A percentile compares a stretch with the other conserved stretches of the same genome.
Conservation (phyloP, 2,329 filamentous ascomycete species). For the Cladosporium velox region DNA sequence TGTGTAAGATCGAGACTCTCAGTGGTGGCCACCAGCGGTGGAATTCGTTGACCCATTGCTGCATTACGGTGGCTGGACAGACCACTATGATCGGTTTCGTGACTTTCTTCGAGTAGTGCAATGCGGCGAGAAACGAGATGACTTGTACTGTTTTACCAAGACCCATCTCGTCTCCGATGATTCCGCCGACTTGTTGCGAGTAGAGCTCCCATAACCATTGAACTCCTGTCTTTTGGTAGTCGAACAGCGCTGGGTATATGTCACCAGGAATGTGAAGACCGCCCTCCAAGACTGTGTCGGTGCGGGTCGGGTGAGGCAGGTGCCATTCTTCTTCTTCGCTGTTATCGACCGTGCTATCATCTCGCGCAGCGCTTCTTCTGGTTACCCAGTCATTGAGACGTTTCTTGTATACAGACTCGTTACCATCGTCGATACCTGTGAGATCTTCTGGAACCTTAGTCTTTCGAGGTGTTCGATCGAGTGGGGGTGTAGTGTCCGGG, state of each 20-base stretch:
- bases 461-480: slow-evolving; percentile 43
- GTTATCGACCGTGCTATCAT: slow-evolving; percentile 39
- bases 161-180: slow-evolving; percentile 97
- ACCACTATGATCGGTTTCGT: slow-evolving; percentile 86
- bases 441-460: slow-evolving; percentile 54
- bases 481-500: slow-evolving; percentile 40
- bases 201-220: slow-evolving; percentile 96
- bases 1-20: slow-evolving; percentile 90
- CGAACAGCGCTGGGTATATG: slow-evolving; percentile 87
- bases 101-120: slow-evolving; percentile 88
- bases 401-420: slow-evolving; percentile 76
- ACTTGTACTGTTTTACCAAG: slow-evolving; percentile 89
- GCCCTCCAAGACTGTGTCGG: slow-evolving; percentile 74
- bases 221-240: slow-evolving; percentile 95
- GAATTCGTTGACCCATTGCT: slow-evolving; percentile 98
- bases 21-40: slow-evolving; percentile 99
- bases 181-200: slow-evolving; percentile 85
- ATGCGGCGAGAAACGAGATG: slow-evolving; percentile 80
- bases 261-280: slow-evolving; percentile 84
- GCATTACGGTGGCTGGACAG: slow-evolving; percentile 89
- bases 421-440: slow-evolving; percentile 78
- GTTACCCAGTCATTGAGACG: slow-evolving; percentile 75
- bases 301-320: slow-evolving; percentile 78
- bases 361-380: slow-evolving; percentile 62
- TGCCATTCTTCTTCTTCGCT: slow-evolving; percentile 67